Percentiles rank a stretch among this genome's conserved stretches.
These are phyloP conservation scores for Blastobotrys peoriensis DNA, from an alignment of 805 yeast genomes.

Conservation along the genomic window DNA sequence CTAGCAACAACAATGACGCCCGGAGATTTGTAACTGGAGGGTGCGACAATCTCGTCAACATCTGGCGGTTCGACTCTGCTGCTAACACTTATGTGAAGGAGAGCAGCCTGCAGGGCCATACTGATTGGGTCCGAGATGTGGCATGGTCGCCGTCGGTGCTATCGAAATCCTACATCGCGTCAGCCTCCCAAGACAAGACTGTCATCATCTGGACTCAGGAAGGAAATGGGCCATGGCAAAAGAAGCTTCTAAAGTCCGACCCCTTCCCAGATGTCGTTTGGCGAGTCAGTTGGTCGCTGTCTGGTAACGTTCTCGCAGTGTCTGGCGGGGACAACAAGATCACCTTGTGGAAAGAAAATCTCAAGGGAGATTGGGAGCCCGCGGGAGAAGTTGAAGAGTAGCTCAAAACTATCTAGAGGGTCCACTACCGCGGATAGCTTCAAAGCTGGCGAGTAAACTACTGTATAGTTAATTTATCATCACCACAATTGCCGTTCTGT, in stretches of 20 bases:
- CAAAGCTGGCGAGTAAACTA: not conserved
- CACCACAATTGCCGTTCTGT: too few relatives aligned
- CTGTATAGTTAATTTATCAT: too few relatives aligned
- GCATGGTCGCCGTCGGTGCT: conserved; percentile 95
- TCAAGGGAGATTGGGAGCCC: conserved; percentile 90
- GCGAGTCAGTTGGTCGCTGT: conserved; percentile 96
- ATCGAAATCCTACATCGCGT: conserved; percentile 82
- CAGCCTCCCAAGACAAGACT: conserved; percentile 94
- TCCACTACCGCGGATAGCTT: not conserved
- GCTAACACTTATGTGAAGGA: conserved; percentile 62
- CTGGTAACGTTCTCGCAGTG: conserved; percentile 92
- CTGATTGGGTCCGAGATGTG: conserved; percentile 98
- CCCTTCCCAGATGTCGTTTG: conserved; percentile 95
- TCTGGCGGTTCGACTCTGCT: conserved; percentile 68
- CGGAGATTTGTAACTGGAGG: conserved; percentile 92
- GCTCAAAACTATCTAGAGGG: conserved; percentile 6
- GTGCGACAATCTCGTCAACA: conserved; percentile 85
- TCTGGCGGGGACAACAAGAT: conserved; percentile 96
- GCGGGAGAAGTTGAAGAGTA: conserved; percentile 95
- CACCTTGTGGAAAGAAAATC: conserved; percentile 92
- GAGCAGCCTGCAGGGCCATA: conserved; percentile 77
- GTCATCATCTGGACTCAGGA: conserved; percentile 95
- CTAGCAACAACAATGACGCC: conserved; percentile 26
- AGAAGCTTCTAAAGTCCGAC: conserved; percentile 64
- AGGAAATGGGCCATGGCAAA: conserved; percentile 66